phyloP scores from a whole-genome alignment of 371 early-diverging fungal genomes.

The Lichtheimia hyalospora region DNA sequence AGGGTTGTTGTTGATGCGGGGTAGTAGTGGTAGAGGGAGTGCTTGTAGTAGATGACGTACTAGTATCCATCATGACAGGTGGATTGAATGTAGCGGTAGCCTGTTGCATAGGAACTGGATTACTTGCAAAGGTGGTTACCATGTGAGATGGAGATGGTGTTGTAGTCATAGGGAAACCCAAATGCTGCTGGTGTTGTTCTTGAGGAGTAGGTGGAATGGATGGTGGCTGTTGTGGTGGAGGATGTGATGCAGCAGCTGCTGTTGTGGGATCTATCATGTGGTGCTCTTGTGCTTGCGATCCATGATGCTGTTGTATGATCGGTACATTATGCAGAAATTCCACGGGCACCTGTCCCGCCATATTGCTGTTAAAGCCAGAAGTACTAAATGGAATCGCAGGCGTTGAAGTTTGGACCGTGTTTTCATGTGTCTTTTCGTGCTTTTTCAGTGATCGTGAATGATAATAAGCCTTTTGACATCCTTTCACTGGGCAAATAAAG shows the following conservation, averaged over 20 bases:
- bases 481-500: slow-evolving; percentile 58
- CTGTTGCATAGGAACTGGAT: not conserved
- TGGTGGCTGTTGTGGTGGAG: slow-evolving; percentile 1
- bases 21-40: not conserved
- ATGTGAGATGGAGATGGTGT: not conserved
- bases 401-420: not conserved
- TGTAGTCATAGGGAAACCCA: not conserved
- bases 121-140: not conserved
- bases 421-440: slow-evolving; percentile 68
- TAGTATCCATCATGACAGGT: slow-evolving; percentile 14
- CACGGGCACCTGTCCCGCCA: slow-evolving; percentile 15
- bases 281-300: not conserved
- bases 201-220: not conserved
- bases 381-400: not conserved
- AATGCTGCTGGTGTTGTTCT: not conserved
- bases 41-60: slow-evolving; percentile 4
- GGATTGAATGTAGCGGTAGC: not conserved
- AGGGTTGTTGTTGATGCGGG: slow-evolving; percentile 1
- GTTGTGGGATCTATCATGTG: slow-evolving; percentile 5
- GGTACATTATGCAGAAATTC: slow-evolving; percentile 13
- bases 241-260: not conserved
- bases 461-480: slow-evolving; percentile 78
- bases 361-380: slow-evolving; percentile 2
- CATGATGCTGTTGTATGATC: slow-evolving; percentile 5
- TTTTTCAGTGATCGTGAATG: slow-evolving; percentile 82